Conservation (phyloP, 163 green algal species). For the Chlorella variabilis region DNA sequence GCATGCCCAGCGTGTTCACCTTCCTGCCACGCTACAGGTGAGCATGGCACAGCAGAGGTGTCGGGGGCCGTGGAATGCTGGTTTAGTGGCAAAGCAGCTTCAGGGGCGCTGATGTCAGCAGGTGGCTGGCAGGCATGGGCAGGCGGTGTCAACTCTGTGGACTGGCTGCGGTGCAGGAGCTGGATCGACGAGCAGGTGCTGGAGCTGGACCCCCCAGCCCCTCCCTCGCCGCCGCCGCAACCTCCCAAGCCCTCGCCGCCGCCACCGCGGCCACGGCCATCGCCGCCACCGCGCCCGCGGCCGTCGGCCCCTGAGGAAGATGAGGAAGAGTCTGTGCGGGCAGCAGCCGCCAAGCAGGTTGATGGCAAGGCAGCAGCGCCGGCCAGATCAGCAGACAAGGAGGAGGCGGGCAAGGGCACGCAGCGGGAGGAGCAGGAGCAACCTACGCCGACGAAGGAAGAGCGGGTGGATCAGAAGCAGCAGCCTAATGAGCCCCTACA, state of each 20-base stretch:
- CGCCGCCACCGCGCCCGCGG: no score
- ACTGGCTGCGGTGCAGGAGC: not conserved
- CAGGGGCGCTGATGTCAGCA: not conserved
- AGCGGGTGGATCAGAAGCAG: no score
- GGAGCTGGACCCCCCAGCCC: not conserved
- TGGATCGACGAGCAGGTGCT: constrained; percentile 20
- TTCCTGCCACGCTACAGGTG: constrained; percentile 21
- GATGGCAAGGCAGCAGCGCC: no score
- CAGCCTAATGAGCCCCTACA: no score
- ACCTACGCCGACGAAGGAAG: not conserved
- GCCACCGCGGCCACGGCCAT: not conserved
- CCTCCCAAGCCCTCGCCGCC: not conserved
- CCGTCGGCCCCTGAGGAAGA: no score
- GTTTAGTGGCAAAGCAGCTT: no score
- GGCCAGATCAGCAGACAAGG: no score
- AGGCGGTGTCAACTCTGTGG: not conserved
- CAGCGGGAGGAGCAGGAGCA: not conserved
- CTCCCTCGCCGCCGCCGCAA: not conserved
- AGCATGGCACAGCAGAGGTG: not conserved
- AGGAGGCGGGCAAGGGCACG: not conserved
- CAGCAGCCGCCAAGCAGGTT: no score
- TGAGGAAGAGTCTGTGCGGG: no score
- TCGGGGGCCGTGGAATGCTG: no score
- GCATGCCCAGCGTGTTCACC: constrained; percentile 35
- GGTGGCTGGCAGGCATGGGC: not conserved